phyloP scores from a whole-genome alignment of 108 stramenopile genomes.

The Epipyxis sp. region DNA sequence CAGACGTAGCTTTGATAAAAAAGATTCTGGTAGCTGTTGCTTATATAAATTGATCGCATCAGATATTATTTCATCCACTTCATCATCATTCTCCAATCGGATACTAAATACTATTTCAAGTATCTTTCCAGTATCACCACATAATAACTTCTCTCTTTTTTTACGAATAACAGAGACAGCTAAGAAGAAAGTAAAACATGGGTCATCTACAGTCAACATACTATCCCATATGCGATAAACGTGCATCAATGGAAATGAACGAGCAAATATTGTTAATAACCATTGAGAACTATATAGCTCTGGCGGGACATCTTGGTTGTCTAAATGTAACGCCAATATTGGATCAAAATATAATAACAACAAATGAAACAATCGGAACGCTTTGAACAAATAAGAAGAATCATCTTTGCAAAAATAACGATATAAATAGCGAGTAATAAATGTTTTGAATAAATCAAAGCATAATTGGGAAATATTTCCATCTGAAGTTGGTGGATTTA shows the following conservation, averaged over 20 bases:
- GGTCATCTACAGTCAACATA: slow-evolving; percentile 28
- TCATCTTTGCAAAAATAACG: slow-evolving; percentile 23
- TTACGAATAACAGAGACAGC: not conserved
- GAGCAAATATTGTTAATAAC: slow-evolving; percentile 23
- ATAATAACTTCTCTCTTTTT: slow-evolving; percentile 14
- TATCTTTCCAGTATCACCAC: not conserved
- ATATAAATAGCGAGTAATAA: slow-evolving; percentile 18
- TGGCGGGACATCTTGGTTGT: not conserved
- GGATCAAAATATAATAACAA: slow-evolving; percentile 26
- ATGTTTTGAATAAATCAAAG: slow-evolving; percentile 1
- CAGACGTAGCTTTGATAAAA: slow-evolving; percentile 10
- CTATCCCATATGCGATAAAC: slow-evolving; percentile 26
- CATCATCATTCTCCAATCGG: slow-evolving; percentile 20
- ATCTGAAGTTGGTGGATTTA: not conserved
- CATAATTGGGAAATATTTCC: not conserved
- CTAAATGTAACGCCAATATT: not conserved
- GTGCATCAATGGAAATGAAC: not conserved
- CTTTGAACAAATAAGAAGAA: slow-evolving; percentile 25
- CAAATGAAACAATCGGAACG: slow-evolving; percentile 29
- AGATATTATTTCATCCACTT: slow-evolving; percentile 6
- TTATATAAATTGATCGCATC: slow-evolving; percentile 4
- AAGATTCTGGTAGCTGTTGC: not conserved
- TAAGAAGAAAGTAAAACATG: slow-evolving; percentile 21
- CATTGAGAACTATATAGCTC: slow-evolving; percentile 31
- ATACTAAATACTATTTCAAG: slow-evolving; percentile 5